Evolutionary conservation across 805 yeast genomes (phyloP).

Genomic region (Kuraishia capsulata): DNA sequence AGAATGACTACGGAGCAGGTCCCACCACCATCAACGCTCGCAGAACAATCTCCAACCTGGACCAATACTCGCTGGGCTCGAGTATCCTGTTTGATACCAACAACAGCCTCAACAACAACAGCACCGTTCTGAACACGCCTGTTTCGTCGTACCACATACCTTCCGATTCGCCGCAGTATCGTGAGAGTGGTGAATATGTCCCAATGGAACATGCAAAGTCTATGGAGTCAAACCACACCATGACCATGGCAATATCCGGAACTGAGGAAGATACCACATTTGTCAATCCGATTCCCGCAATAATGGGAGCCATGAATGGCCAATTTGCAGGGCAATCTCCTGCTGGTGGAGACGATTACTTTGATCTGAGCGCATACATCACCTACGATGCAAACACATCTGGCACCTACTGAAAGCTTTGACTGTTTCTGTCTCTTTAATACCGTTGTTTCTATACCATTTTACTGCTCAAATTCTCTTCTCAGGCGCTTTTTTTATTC

Average conservation of each 20-base stretch:
- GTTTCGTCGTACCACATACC: neutral
- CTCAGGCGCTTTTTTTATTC: too few relatives aligned
- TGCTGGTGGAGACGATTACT: neutral
- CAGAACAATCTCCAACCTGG: neutral
- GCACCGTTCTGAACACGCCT: neutral
- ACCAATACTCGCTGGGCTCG: neutral
- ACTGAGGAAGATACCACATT: neutral
- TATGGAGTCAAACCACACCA: neutral
- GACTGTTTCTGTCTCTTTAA: too few relatives aligned
- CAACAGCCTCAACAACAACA: too few relatives aligned
- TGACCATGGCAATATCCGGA: neutral
- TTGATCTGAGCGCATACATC: conserved; percentile 2
- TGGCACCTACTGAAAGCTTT: too few relatives aligned
- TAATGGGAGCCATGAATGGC: neutral
- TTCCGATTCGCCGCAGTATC: neutral
- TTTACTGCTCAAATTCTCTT: too few relatives aligned
- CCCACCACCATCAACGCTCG: neutral
- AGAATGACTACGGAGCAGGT: neutral
- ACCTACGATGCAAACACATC: neutral
- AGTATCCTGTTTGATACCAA: neutral
- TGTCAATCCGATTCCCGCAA: neutral
- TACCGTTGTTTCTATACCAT: too few relatives aligned
- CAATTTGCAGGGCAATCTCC: neutral
- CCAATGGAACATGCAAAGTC: neutral
- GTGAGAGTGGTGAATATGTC: neutral